phyloP scores from a whole-genome alignment of 345 rosid species.

The Isatis tinctoria region DNA sequence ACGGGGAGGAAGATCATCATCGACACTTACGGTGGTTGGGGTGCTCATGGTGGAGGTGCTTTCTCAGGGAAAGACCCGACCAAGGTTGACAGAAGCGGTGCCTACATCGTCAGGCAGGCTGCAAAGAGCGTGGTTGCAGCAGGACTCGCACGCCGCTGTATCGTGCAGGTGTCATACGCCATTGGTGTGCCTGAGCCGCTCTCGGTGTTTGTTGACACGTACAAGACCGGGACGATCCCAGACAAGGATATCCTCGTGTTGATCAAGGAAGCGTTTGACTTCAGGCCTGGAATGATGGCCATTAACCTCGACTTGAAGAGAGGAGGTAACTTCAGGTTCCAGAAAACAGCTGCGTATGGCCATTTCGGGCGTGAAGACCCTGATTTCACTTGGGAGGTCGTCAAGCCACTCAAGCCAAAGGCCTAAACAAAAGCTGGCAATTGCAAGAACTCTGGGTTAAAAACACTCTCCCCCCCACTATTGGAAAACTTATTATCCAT shows the following conservation, averaged over 20 bases:
- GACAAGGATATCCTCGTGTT: constrained; percentile 49
- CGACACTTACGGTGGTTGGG: constrained; percentile 78
- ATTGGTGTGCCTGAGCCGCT: constrained; percentile 72
- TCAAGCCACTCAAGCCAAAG: constrained; percentile 67
- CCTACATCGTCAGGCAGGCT: constrained; percentile 74
- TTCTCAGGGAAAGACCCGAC: constrained; percentile 82
- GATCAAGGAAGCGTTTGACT: constrained; percentile 63
- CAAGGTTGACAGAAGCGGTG: constrained; percentile 78
- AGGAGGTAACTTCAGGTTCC: constrained; percentile 71
- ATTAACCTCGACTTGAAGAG: constrained; percentile 70
- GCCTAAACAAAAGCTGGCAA: constrained; percentile 28
- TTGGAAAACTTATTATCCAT: constrained; percentile 30
- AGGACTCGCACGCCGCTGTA: constrained; percentile 70
- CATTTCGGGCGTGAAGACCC: constrained; percentile 73
- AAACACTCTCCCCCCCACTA: neutral
- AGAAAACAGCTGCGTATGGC: constrained; percentile 71
- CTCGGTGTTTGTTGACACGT: constrained; percentile 59
- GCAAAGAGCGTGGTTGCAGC: constrained; percentile 77
- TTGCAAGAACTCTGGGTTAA: constrained; percentile 6
- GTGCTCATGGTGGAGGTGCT: constrained; percentile 77
- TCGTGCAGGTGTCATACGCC: constrained; percentile 75
- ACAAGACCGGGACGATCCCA: constrained; percentile 54
- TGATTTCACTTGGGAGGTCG: constrained; percentile 73
- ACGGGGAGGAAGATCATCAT: constrained; percentile 79
- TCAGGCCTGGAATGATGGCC: constrained; percentile 80